Percentiles rank a stretch among this genome's conserved stretches.
Evolutionary conservation across 2,329 filamentous ascomycete genomes (phyloP).

Genomic region (Lachnellula cervina): DNA sequence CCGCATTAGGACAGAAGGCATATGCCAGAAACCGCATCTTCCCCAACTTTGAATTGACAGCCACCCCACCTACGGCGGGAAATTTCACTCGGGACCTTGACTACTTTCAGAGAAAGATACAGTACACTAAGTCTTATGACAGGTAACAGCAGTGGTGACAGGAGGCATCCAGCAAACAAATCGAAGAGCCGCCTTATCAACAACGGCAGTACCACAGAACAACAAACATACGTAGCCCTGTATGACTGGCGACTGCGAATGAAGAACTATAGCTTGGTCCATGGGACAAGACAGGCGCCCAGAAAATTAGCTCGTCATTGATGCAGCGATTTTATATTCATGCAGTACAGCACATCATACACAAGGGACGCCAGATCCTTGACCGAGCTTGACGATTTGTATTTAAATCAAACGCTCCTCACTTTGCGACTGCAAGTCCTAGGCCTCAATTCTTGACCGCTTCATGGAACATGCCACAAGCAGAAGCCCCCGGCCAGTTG

Average conservation of each 20-base stretch:
- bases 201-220: slow-evolving; percentile 18
- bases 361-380: slow-evolving; percentile 9
- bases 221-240: slow-evolving; percentile 22
- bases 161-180: slow-evolving; percentile 25
- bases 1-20: slow-evolving; percentile 6
- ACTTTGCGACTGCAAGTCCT: slow-evolving; percentile 7
- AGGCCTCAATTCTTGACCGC: slow-evolving; percentile 12
- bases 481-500: slow-evolving; percentile 6
- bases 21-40: slow-evolving; percentile 17
- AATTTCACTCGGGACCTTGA: slow-evolving; percentile 13
- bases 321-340: slow-evolving; percentile 11
- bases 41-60: slow-evolving; percentile 17
- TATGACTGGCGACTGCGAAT: slow-evolving; percentile 9
- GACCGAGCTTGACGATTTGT: slow-evolving; percentile 1
- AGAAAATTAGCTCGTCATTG: slow-evolving; percentile 7
- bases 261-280: slow-evolving; percentile 1
- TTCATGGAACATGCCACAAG: slow-evolving; percentile 10
- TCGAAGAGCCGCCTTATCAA: slow-evolving; percentile 16
- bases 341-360: slow-evolving; percentile 16
- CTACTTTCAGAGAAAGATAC: slow-evolving; percentile 19
- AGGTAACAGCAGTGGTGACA: slow-evolving; percentile 16
- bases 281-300: slow-evolving; percentile 6
- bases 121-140: slow-evolving; percentile 19
- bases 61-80: slow-evolving; percentile 12
- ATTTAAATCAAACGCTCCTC: slow-evolving; percentile 19